These are phyloP conservation scores for Cinnamomum micranthum DNA, from an alignment of 164 flowering plant genomes.

Conservation along the genomic window DNA sequence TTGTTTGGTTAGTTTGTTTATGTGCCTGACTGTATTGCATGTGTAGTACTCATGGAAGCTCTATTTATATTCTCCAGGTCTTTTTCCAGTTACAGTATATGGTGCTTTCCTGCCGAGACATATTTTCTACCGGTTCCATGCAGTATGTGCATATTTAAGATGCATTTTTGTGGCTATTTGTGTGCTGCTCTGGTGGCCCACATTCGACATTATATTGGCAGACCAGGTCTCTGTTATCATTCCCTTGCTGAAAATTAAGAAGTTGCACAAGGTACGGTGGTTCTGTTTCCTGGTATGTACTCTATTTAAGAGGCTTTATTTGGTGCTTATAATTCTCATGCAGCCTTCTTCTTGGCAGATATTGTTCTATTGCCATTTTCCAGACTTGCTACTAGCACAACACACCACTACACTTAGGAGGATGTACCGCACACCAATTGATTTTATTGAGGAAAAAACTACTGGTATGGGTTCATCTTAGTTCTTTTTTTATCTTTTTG, in stretches of 20 bases:
- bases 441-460: conserved; percentile 72
- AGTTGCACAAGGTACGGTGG: conserved; percentile 74
- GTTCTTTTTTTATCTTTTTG: not conserved
- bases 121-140: conserved; percentile 86
- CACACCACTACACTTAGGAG: conserved; percentile 75
- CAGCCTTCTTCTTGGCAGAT: conserved; percentile 40
- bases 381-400: conserved; percentile 80
- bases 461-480: conserved; percentile 45
- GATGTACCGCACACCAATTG: conserved; percentile 79
- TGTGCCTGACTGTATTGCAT: no score
- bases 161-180: conserved; percentile 90
- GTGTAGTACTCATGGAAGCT: not conserved
- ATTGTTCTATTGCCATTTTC: conserved; percentile 95
- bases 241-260: conserved; percentile 71
- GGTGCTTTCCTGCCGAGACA: conserved; percentile 92
- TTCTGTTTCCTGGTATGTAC: not conserved
- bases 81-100: conserved; percentile 82
- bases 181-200: conserved; percentile 64
- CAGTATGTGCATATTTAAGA: conserved; percentile 83
- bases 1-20: no score
- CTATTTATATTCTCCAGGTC: conserved; percentile 42
- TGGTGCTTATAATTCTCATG: not conserved
- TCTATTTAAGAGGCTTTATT: not conserved
- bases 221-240: conserved; percentile 92
- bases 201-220: conserved; percentile 74